These are phyloP conservation scores for Populus ilicifolia DNA, from an alignment of 345 rosid species.

Conservation along the genomic window DNA sequence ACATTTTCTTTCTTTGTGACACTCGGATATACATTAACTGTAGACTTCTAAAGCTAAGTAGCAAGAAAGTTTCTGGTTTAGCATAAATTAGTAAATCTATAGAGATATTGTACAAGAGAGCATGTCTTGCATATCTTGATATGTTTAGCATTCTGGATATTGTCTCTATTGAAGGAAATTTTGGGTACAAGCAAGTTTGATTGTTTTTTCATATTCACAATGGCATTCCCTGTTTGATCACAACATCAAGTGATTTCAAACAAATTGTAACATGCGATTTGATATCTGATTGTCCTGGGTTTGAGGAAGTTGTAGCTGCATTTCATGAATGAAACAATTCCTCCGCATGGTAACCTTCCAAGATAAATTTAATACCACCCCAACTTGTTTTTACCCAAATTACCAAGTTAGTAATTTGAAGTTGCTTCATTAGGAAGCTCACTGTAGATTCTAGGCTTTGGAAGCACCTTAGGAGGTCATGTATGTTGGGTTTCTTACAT, in stretches of 20 bases:
- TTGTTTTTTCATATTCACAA: neutral
- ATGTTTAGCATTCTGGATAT: neutral
- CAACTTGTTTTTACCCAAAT: neutral
- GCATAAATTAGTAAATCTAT: neutral
- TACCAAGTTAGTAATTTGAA: neutral
- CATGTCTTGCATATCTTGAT: slow-evolving; percentile 1
- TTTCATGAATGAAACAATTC: neutral
- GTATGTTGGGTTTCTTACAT: neutral
- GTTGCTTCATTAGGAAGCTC: neutral
- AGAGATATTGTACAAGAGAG: neutral
- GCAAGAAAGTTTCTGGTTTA: neutral
- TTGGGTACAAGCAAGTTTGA: neutral
- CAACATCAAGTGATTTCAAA: neutral
- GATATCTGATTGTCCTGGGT: neutral
- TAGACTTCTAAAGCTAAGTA: neutral
- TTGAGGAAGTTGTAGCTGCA: neutral
- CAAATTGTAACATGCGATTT: neutral
- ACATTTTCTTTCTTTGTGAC: neutral
- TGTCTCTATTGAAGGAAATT: neutral
- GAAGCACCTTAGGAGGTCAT: neutral
- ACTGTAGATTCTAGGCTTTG: neutral
- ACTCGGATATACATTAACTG: neutral
- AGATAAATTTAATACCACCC: neutral
- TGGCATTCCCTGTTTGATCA: neutral
- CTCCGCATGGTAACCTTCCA: neutral